A percentile compares a stretch with the other conserved stretches of the same genome.
phyloP scores from a whole-genome alignment of 2,329 filamentous ascomycete species.

The Pseudogymnoascus sp. region DNA sequence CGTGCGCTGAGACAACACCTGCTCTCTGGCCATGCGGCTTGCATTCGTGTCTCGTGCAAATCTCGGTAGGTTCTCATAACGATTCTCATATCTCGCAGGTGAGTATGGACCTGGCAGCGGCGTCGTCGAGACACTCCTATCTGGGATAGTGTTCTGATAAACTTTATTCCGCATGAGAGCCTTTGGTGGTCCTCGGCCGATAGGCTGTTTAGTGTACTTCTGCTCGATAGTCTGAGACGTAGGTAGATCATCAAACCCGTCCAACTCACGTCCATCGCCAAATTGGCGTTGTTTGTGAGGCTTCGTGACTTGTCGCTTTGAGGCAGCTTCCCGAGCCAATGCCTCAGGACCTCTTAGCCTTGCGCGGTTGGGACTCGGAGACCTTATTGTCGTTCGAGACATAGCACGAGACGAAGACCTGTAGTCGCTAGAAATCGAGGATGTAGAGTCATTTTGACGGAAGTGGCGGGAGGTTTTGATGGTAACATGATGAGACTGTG shows the following conservation, averaged over 20 bases:
- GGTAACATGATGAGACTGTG: constrained; percentile 69
- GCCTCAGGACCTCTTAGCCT: constrained; percentile 34
- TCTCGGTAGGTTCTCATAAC: constrained; percentile 45
- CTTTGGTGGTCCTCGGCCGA: constrained; percentile 59
- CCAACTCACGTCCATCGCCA: constrained; percentile 86
- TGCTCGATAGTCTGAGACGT: constrained; percentile 77
- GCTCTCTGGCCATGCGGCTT: constrained; percentile 56
- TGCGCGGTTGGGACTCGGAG: constrained; percentile 47
- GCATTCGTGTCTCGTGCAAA: constrained; percentile 59
- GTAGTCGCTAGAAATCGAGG: constrained; percentile 45
- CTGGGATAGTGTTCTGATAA: constrained; percentile 46
- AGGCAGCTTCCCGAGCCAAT: constrained; percentile 36
- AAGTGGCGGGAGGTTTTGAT: constrained; percentile 63
- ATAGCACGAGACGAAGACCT: constrained; percentile 49
- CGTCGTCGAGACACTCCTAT: constrained; percentile 38
- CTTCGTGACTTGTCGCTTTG: constrained; percentile 65
- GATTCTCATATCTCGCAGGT: constrained; percentile 36
- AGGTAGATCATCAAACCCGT: constrained; percentile 88
- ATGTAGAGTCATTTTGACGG: constrained; percentile 76
- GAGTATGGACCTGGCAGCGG: constrained; percentile 39
- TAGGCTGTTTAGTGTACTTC: constrained; percentile 72
- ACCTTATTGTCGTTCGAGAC: constrained; percentile 48
- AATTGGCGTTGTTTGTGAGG: constrained; percentile 65
- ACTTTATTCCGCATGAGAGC: constrained; percentile 45
- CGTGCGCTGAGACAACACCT: constrained; percentile 50